Percentiles rank a stretch among this genome's conserved stretches.
Evolutionary conservation across 2,329 filamentous ascomycete species (phyloP).

Genomic region (Beauveria bassiana): DNA sequence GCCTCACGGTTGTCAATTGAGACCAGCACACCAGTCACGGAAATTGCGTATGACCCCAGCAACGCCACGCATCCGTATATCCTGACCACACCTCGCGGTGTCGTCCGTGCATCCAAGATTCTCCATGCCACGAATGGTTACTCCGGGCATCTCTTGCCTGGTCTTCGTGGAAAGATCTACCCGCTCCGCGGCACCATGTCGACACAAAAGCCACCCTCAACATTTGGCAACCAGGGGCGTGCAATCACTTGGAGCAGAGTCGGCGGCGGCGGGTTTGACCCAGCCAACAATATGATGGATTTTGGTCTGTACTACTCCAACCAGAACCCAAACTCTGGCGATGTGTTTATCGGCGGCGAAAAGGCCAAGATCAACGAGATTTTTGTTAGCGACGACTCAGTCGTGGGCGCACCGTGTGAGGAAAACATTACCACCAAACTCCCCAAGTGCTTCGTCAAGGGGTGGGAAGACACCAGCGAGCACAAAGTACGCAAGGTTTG

Average conservation of each 20-base stretch:
- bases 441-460: slow-evolving; percentile 25
- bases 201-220: slow-evolving; percentile 29
- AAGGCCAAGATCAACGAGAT: slow-evolving; percentile 30
- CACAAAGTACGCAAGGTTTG: slow-evolving; percentile 31
- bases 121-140: slow-evolving; percentile 51
- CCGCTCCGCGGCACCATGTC: slow-evolving; percentile 40
- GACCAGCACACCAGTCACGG: slow-evolving; percentile 25
- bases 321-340: slow-evolving; percentile 23
- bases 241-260: slow-evolving; percentile 39
- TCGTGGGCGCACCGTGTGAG: slow-evolving; percentile 25
- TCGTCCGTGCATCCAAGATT: slow-evolving; percentile 37
- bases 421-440: slow-evolving; percentile 28
- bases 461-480: slow-evolving; percentile 18
- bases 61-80: slow-evolving; percentile 25
- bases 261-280: slow-evolving; percentile 35
- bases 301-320: slow-evolving; percentile 18
- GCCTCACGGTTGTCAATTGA: slow-evolving; percentile 26
- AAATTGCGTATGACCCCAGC: slow-evolving; percentile 16
- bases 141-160: slow-evolving; percentile 40
- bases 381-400: slow-evolving; percentile 36
- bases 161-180: slow-evolving; percentile 34
- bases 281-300: slow-evolving; percentile 34
- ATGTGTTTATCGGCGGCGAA: slow-evolving; percentile 46
- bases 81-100: slow-evolving; percentile 37
- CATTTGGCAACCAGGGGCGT: slow-evolving; percentile 20